Base-by-base conservation (phyloP, 2,329 filamentous ascomycete genomes). In the Mycosphaerella sp. region DNA sequence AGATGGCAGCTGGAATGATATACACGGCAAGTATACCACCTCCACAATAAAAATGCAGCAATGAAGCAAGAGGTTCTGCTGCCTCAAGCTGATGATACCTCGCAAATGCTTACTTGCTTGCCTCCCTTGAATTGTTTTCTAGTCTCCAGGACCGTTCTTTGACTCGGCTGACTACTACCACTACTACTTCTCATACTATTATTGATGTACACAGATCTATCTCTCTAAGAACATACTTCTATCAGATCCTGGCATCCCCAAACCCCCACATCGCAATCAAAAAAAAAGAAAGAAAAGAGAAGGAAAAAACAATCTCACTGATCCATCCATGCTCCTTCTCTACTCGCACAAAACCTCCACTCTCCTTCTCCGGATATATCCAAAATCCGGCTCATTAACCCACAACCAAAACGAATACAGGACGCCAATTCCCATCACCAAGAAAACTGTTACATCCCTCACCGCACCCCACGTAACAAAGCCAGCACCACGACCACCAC, bases 321-420 rank as follows among this genome's bases (percentile, higher is more conserved):
- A 6, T 26, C 26, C 6, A 6, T 29, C 44, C 9, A n/a, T 8
- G 14, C 14, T 17, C 14, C 26, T 31, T n/a, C 3, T 39, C 42
- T 42, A 51, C 12, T 45, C 48, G 32, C 12, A 34, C 31, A 51
- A 45, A 23, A 51, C 32, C 6, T 51, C 32, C 31, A 5, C 34
- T 7, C 48, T 51, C 11, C 48, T 51, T 21, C 34, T 51, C 3
- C 41, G 21, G 12, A 51, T 51, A 41, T 51, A 51, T 11, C 14
- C 32, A n/a, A 44, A 51, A 8, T 51, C 48, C 32, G 48, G 48
- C 41, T 29, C 48, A 23, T 51, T 51, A 0, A 45, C 32, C 48
- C 48, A 45, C 6, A 38, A 10, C 48, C 48, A 51, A 4, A 45
- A 7, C 7, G 45, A 26, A 6, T 34, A 38, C 2, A 51, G 29